A percentile compares a stretch with the other conserved stretches of the same genome.
phyloP scores from a whole-genome alignment of 1,284 basidiomycete genomes.

The Cutaneotrichosporon cutaneum region DNA sequence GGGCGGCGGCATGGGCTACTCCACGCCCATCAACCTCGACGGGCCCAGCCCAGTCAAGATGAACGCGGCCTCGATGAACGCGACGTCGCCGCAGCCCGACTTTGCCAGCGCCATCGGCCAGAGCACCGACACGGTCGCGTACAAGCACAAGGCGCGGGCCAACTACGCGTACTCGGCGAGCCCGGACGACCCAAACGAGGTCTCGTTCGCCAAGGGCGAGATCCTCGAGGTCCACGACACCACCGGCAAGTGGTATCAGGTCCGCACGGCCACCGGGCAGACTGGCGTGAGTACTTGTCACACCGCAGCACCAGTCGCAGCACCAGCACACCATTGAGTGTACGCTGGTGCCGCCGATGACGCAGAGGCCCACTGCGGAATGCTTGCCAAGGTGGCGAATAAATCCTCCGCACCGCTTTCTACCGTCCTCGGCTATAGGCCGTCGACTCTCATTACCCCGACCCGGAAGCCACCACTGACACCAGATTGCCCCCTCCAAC shows the following conservation, averaged over 20 bases:
- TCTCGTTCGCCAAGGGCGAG: constrained; percentile 91
- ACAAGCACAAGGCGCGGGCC: constrained; percentile 29
- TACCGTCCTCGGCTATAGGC: not conserved
- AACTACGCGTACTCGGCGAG: constrained; percentile 73
- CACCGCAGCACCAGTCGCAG: not conserved
- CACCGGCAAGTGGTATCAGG: constrained; percentile 94
- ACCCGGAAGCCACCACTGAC: constrained; percentile 7
- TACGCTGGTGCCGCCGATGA: not conserved
- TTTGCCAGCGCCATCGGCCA: constrained; percentile 7
- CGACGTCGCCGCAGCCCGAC: not conserved
- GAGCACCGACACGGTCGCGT: constrained; percentile 19
- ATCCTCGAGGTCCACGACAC: constrained; percentile 92
- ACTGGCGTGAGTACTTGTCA: constrained; percentile 60
- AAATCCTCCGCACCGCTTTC: not conserved
- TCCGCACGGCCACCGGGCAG: constrained; percentile 75
- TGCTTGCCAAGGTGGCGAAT: not conserved
- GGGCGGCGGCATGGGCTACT: constrained; percentile 5
- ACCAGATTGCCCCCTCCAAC: constrained; percentile 49
- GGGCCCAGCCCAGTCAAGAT: not conserved
- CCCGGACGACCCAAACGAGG: constrained; percentile 92
- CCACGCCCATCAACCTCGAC: constrained; percentile 11
- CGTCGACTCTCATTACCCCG: not conserved
- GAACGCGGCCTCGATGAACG: not conserved
- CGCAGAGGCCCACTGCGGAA: not conserved
- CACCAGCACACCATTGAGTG: not conserved